Base-by-base conservation (phyloP, 2,329 filamentous ascomycete genomes). In the Thermoascus crustaceus region DNA sequence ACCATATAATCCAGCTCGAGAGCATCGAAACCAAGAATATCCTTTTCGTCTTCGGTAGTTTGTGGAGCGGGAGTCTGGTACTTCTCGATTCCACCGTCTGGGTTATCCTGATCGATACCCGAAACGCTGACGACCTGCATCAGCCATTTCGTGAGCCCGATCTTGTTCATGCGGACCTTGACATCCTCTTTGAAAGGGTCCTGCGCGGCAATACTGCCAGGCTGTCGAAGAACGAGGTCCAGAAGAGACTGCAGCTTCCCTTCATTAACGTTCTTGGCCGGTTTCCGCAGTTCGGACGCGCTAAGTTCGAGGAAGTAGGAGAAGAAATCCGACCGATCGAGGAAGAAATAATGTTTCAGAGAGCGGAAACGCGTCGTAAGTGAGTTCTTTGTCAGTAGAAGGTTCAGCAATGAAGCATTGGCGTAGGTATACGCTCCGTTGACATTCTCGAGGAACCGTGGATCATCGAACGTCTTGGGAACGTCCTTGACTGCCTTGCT, bases 151-250 rank as follows among this genome's bases (percentile, higher is more conserved):
- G 87, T 93, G 30, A 98, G 75, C 4, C 86, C 85, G 24, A 89
- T 80, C 49, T 94, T 87, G 57, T 95, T 95, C 83, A 96, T 95
- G 52, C 88, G 82, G 14, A 98, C 86, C 61, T 93, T 94, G 60
- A 98, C 85, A 55, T 98, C 89, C 63, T 98, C 91, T 56, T 96
- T 98, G 72, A 94, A 98, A 0, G 89, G 87, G 56, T 98, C 91
- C 39, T 94, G 75, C 1, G 88, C 87, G 9, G 94, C 89, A 31
- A 94, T 83, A 50, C 84, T 95, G 26, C 91, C 91, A 2, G 91
- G 87, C 53, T 98, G 91, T n/a, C 91, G 85, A 32, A 98, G 73
- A 1, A 95, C 89, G 17, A 96, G 75, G 58, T 98, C 91, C n/a
- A 98, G 76, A 18, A 98, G 69, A 7, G 87, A 95, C 59, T 98